These are phyloP conservation scores for Neurospora crassa DNA, from an alignment of 2,329 filamentous ascomycete species.

Conservation along the genomic window DNA sequence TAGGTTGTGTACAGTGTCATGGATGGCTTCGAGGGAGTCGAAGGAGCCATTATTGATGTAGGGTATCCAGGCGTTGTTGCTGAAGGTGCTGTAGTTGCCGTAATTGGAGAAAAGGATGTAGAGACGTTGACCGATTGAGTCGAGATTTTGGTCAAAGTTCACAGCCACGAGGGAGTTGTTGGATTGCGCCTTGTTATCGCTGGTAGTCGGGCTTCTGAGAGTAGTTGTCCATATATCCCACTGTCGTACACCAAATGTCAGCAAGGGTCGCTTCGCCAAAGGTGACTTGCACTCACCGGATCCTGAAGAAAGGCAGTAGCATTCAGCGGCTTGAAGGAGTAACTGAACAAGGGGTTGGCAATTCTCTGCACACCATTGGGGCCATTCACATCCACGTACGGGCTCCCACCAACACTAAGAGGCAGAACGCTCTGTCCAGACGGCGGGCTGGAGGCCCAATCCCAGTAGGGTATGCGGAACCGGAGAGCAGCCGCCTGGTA, in stretches of 20 bases:
- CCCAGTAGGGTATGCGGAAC: slow-evolving; percentile 51
- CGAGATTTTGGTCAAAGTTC: slow-evolving; percentile 41
- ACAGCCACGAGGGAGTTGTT: slow-evolving; percentile 47
- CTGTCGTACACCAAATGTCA: slow-evolving; percentile 24
- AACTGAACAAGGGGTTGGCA: slow-evolving; percentile 52
- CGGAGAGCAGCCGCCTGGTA: slow-evolving; percentile 42
- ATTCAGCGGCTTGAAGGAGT: slow-evolving; percentile 51
- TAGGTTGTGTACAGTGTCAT: slow-evolving; percentile 52
- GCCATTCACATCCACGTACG: slow-evolving; percentile 39
- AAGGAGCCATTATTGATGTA: slow-evolving; percentile 36
- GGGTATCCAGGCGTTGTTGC: slow-evolving; percentile 56
- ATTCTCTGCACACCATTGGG: slow-evolving; percentile 47
- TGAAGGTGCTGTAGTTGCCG: slow-evolving; percentile 57
- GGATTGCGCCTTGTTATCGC: slow-evolving; percentile 37
- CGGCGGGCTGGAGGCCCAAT: slow-evolving; percentile 44
- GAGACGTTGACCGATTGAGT: slow-evolving; percentile 50
- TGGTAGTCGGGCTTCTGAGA: slow-evolving; percentile 41
- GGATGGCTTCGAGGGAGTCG: slow-evolving; percentile 57
- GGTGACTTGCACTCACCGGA: slow-evolving; percentile 39
- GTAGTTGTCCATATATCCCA: slow-evolving; percentile 52
- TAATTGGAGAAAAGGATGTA: slow-evolving; percentile 61
- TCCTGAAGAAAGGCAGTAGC: slow-evolving; percentile 45
- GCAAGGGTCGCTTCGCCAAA: neutral
- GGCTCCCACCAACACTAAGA: slow-evolving; percentile 34
- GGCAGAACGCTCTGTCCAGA: slow-evolving; percentile 38